Evolutionary conservation across 352 stramenopile genomes (phyloP).

Genomic region (Pythium phragmitis): DNA sequence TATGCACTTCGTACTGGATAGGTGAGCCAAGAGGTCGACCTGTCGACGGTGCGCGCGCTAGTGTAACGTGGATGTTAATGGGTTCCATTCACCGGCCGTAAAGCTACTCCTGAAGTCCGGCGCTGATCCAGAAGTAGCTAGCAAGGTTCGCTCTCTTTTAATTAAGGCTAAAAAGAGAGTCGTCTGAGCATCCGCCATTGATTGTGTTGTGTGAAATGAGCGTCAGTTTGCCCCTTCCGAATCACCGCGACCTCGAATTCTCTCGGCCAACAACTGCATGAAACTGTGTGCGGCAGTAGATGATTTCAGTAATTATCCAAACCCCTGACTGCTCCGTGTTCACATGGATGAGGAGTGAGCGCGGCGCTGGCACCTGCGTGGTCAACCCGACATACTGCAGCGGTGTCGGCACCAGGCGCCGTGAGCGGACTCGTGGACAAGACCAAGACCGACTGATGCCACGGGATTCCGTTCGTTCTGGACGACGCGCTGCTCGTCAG

Average conservation of each 20-base stretch:
- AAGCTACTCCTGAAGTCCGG: no score
- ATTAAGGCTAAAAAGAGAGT: background rate
- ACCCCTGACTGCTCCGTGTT: conserved; percentile 6
- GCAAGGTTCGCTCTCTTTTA: no score
- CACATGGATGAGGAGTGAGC: conserved; percentile 14
- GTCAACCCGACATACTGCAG: background rate
- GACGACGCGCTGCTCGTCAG: conserved; percentile 4
- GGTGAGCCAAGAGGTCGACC: no score
- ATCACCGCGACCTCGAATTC: background rate
- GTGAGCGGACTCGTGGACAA: conserved; percentile 4
- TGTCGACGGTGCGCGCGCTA: no score
- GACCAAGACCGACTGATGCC: conserved; percentile 1
- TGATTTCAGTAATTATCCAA: no score
- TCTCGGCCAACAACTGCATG: background rate
- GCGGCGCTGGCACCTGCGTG: background rate
- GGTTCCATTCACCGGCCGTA: no score
- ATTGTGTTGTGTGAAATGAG: background rate
- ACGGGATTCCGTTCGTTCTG: conserved; percentile 1
- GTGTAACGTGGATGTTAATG: no score
- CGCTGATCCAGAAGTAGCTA: no score
- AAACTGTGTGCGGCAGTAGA: background rate
- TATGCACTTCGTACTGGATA: no score
- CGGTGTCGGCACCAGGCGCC: background rate
- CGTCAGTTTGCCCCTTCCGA: background rate
- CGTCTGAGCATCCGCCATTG: no score